Evolutionary conservation across 208 protist genomes (phyloP), one percentile per base, ranked within the genome.

Genomic region (Wallacemonas sp.): DNA sequence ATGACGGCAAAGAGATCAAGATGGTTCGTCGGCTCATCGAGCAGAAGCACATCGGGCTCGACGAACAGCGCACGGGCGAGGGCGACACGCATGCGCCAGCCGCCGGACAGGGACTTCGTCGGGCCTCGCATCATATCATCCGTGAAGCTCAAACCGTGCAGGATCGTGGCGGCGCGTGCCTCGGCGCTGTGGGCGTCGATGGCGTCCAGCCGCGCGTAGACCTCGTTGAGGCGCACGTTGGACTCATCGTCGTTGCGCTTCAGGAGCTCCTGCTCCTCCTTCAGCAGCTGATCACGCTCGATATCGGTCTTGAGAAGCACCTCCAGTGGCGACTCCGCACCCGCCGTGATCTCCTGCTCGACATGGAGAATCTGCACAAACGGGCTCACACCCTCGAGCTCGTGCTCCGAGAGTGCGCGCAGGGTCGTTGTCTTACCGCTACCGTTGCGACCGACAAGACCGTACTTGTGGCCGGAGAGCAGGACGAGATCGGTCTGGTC

Each of bases 21-120:
- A 62, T 99, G 97, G 81, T 99, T 99, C 9, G 97, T 99, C 8
- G 97, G 97, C 81, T 99, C 97, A 81, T 99, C 98, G 3, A 99
- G 81, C 27, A 99, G 81, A 33, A 99, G 79, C 32, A 99, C 73
- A 44, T 98, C 93, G 10, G 97, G 98, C 71, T 95, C 83, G 24
- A 98, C 87, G 76, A 99, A 99, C 26, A 99, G 86, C 9, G 98
- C 98, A 34, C 94, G 89, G 0, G 98, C 98, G 2, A 99, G 88
- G 4, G 97, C 85, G 27, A 99, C 88, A 76, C 98, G 96, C 98
- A 99, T 99, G 71, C 98, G 93, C 97, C 97, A 99, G 45, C 97
- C 98, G 87, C 97, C 94, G 15, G 90, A 96, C 39, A 97, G 78
- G 34, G 73, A 68, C 66, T 91, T 91, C 1, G 92, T 97, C n/a